Evolutionary conservation across 2,329 filamentous ascomycete genomes (phyloP), one percentile per base, ranked within the genome.

Genomic region (Fusarium clavum): DNA sequence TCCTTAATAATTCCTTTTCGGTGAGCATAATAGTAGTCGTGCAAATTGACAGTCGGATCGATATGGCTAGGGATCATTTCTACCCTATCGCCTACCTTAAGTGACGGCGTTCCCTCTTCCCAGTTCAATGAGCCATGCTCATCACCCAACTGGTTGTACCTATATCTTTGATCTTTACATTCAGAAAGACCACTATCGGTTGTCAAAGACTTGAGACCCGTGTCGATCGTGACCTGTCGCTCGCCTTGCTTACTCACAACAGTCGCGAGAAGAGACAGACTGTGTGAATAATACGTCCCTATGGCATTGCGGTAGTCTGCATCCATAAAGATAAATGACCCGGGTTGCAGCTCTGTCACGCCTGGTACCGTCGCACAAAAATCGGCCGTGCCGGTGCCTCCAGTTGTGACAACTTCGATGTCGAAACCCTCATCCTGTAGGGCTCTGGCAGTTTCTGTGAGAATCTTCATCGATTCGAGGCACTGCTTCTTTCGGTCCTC

Each of bases 271-370:
- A 73, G 40, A 0, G 70, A 63, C 1, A 73, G 65, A 48, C 83
- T 86, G 67, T 87, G 83, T 1, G 79, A 78, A 71, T 84, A 87
- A 57, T 81, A 81, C 0, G 78, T 76, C 2, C 85, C 85, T 0
- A 87, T 79, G 1, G 85, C 85, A 54, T 85, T 84, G 5, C 84
- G 81, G 68, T 87, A 87, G 70, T 87, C 85, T 4, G 85, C 85
- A 60, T 87, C 85, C 85, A 87, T 87, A 72, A 87, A 87, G 58
- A 87, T 81, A 62, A 87, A 87, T 0, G 83, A 85, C 0, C 85
- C 85, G 0, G 85, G 85, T 70, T 87, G 85, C 3, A 87, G 77
- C 69, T 87, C 85, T 2, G 85, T 87, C 1, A 87, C 80, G 0
- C 85, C 85, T 0, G 82, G 80, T 0, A 85, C 83, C 77, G 60